Evolutionary conservation across 2,329 filamentous ascomycete genomes (phyloP).

Genomic region (Sarocladium kiliense): DNA sequence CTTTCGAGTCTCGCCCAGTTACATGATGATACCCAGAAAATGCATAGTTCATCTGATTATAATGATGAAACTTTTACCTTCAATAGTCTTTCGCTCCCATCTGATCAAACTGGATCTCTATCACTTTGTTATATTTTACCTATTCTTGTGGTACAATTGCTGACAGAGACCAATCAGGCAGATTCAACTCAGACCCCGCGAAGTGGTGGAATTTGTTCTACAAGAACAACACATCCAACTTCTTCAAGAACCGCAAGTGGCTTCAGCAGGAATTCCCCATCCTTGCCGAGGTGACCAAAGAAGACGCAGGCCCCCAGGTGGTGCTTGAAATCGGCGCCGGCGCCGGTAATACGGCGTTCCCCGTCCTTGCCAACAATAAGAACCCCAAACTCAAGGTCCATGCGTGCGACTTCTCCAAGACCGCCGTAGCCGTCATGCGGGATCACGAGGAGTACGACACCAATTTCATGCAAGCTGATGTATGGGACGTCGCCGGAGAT

Average conservation of each 20-base stretch:
- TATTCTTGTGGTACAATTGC: slow-evolving; percentile 18
- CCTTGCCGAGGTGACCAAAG: slow-evolving; percentile 67
- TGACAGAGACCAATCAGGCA: slow-evolving; percentile 46
- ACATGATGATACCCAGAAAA: slow-evolving; percentile 50
- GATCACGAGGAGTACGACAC: slow-evolving; percentile 70
- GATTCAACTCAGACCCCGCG: slow-evolving; percentile 84
- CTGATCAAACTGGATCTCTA: slow-evolving; percentile 38
- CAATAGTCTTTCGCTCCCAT: slow-evolving; percentile 69
- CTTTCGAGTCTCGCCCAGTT: background rate
- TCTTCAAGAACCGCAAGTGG: slow-evolving; percentile 99
- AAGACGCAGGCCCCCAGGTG: slow-evolving; percentile 62
- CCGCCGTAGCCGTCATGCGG: slow-evolving; percentile 89
- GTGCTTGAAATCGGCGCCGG: slow-evolving; percentile 91
- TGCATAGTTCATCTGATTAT: slow-evolving; percentile 70
- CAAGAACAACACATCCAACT: slow-evolving; percentile 94
- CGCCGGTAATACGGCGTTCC: slow-evolving; percentile 94
- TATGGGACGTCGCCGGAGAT: slow-evolving; percentile 82
- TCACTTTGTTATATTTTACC: slow-evolving; percentile 9
- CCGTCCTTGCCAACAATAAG: slow-evolving; percentile 76
- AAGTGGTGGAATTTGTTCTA: slow-evolving; percentile 99
- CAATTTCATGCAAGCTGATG: slow-evolving; percentile 74
- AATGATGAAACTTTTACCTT: slow-evolving; percentile 57
- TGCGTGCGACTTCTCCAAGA: slow-evolving; percentile 95
- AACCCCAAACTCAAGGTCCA: slow-evolving; percentile 80
- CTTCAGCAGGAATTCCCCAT: slow-evolving; percentile 92